Conservation (phyloP, 2,329 filamentous ascomycete species). For the Phyllosticta citriasiana region DNA sequence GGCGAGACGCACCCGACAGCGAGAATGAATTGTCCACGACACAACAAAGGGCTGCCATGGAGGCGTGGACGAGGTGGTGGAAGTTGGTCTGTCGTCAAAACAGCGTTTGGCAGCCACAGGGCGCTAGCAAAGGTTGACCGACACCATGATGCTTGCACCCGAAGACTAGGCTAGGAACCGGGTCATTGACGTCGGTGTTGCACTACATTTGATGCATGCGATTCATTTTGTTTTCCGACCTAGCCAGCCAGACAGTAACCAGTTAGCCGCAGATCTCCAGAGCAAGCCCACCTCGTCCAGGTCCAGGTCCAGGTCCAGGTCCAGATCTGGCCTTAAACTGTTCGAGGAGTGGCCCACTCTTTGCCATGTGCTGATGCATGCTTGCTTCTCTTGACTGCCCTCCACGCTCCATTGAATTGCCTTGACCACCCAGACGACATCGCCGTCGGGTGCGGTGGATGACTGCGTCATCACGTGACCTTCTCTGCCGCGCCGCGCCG, state of each 20-base stretch:
- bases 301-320: too few relatives aligned
- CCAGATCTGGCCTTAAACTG: too few relatives aligned
- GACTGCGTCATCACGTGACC: constrained; percentile 1
- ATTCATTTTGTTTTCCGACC: background rate
- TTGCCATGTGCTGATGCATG: too few relatives aligned
- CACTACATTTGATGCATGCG: background rate
- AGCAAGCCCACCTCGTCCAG: too few relatives aligned
- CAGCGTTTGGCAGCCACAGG: background rate
- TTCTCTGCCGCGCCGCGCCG: background rate
- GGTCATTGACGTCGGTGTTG: background rate
- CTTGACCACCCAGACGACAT: too few relatives aligned
- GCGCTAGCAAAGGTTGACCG: background rate
- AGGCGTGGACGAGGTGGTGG: background rate
- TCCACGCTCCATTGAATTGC: too few relatives aligned
- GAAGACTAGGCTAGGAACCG: background rate
- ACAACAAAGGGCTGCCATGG: too few relatives aligned
- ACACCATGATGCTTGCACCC: background rate
- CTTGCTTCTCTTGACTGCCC: too few relatives aligned
- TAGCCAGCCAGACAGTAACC: too few relatives aligned
- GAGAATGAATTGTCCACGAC: background rate
- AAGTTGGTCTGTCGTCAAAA: background rate
- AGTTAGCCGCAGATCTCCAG: too few relatives aligned
- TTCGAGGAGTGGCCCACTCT: too few relatives aligned
- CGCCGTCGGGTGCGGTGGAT: too few relatives aligned
- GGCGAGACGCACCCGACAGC: background rate